Conservation (phyloP, 352 stramenopile species). For the Globisporangium cystogenes region DNA sequence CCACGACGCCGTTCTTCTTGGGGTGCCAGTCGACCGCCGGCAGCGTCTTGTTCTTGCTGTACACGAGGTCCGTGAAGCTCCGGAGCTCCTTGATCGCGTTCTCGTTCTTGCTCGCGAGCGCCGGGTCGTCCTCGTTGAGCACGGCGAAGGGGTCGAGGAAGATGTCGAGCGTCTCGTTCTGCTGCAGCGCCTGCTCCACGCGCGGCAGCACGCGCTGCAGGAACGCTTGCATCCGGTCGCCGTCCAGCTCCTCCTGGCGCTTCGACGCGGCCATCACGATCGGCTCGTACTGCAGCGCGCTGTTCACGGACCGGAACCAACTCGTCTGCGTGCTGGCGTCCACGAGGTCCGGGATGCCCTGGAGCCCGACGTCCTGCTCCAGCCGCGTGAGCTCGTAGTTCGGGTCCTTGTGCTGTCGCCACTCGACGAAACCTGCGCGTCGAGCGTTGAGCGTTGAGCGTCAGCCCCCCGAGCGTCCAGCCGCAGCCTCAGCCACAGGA, state of each 20-base stretch:
- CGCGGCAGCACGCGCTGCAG: conserved; percentile 54
- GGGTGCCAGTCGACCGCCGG: conserved; percentile 90
- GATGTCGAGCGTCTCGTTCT: conserved; percentile 85
- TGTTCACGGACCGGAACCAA: conserved; percentile 83
- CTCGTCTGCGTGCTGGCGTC: conserved; percentile 71
- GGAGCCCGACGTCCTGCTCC: conserved; percentile 74
- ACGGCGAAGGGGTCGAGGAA: conserved; percentile 77
- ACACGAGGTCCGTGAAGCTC: conserved; percentile 92
- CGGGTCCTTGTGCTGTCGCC: conserved; percentile 76
- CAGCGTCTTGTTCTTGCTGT: conserved; percentile 91
- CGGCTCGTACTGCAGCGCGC: conserved; percentile 73
- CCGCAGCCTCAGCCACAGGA: no score
- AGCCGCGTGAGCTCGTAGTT: conserved; percentile 76
- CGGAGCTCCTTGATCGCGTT: conserved; percentile 89
- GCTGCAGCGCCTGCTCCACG: conserved; percentile 71
- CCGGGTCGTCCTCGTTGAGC: conserved; percentile 61
- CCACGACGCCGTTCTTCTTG: conserved; percentile 83
- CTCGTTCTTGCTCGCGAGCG: conserved; percentile 69
- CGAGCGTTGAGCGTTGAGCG: not conserved
- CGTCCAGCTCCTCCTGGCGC: conserved; percentile 57
- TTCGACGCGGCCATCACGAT: conserved; percentile 39
- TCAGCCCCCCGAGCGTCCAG: not conserved
- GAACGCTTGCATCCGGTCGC: conserved; percentile 62
- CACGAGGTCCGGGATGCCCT: conserved; percentile 63
- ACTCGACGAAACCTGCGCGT: conserved; percentile 72